These are phyloP conservation scores for Neobulgaria alba DNA, from an alignment of 2,329 filamentous ascomycete genomes.

Conservation along the genomic window DNA sequence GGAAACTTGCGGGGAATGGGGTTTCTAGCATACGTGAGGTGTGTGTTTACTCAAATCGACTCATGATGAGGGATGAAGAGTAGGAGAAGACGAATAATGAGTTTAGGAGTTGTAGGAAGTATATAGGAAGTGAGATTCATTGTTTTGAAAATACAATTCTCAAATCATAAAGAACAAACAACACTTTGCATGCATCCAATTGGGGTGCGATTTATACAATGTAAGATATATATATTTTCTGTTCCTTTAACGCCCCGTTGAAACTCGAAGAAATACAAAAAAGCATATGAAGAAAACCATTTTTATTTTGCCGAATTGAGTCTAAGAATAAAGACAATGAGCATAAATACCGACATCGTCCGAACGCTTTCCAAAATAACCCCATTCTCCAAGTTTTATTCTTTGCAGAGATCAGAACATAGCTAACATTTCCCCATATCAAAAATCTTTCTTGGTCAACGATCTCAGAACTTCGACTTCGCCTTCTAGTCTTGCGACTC, in stretches of 20 bases:
- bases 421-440: neutral
- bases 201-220: too few relatives aligned
- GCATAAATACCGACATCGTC: conserved; percentile 18
- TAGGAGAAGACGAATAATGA: neutral
- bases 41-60: neutral
- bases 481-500: conserved; percentile 55
- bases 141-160: too few relatives aligned
- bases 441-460: conserved; percentile 27
- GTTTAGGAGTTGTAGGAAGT: too few relatives aligned
- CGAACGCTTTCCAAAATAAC: conserved; percentile 2
- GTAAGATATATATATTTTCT: too few relatives aligned
- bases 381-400: neutral
- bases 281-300: neutral
- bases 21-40: too few relatives aligned
- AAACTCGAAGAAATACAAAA: neutral
- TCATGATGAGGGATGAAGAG: neutral
- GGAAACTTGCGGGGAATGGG: too few relatives aligned
- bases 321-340: conserved; percentile 6
- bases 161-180: too few relatives aligned
- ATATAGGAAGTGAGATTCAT: too few relatives aligned
- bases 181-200: too few relatives aligned
- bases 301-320: conserved; percentile 22
- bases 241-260: too few relatives aligned
- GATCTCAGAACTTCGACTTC: conserved; percentile 53
- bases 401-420: neutral